Evolutionary conservation across 257 asterid genomes (phyloP), one percentile per base, ranked within the genome.

Genomic region (Nicotiana noctiflora): DNA sequence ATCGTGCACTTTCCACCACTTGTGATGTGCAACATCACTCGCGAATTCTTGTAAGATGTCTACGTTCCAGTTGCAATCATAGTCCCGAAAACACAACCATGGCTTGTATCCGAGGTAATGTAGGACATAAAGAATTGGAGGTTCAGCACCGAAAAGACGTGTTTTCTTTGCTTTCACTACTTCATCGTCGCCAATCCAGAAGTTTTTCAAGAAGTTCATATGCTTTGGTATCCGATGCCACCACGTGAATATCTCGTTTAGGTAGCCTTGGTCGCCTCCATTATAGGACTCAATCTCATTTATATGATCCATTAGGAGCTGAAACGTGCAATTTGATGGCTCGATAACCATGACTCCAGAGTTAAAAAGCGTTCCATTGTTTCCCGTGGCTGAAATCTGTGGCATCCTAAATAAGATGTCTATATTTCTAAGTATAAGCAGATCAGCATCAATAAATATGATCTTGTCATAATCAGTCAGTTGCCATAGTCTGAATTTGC

Each of bases 401-500:
- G 97, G 97, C 97, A 94, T 89, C 8, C 65, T 76, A 63, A 94
- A 94, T 55, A 94, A 81, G 84, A 94, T 90, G 46, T 94, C 97
- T 0, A 94, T 94, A 87, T 94, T 94, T 37, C 96, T 80, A 6
- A 93, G 97, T 79, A 94, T 89, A 44, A 94, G 89, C 81, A 94
- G 34, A 77, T 94, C 98, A 4, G 98, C 94, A 44, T 94, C 98
- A 37, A 94, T 92, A 88, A 94, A 94, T 21, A 92, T 94, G 67
- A 94, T 88, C 80, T 87, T 92, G 34, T 93, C 97, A 40, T 92
- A 94, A 44, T 94, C 98, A 0, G 98, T 94, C 57, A 94, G 81
- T 82, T 94, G 98, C 98, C 98, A 94, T 61, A 94, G 80, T 21
- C 98, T 83, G 84, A 94, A 94, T 88, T 94, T 94, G 91, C 98